Evolutionary conservation across 257 asterid genomes (phyloP), one percentile per base, ranked within the genome.

Genomic region (Anisodus acutangulus): DNA sequence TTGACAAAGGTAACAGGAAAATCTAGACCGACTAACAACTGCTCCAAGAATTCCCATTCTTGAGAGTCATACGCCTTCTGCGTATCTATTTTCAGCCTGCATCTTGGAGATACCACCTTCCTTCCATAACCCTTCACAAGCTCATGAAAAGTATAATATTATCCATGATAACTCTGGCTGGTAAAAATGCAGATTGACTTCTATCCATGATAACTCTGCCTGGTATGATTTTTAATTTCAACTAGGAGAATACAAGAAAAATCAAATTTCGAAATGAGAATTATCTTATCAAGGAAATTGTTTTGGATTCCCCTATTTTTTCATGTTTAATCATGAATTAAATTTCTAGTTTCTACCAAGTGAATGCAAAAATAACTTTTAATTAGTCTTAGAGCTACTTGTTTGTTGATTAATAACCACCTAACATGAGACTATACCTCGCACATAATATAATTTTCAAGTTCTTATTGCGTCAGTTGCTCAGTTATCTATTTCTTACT

Each of bases 371-470:
- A 45, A 43, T 55, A 71, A 71, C 79, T 45, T 71, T 43, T 9
- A n/a, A 47, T 72, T 72, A 19, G 59, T 47, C n/a, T 72, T 7
- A 58, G 0, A 47, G 60, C 58, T 19, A 74, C 80, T 49, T 74
- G 19, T 74, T 74, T 74, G 41, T 49, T 47, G 43, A 49, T 74
- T 74, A 11, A 74, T 19, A 74, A 74, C 31, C 80, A 6, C 19
- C 57, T 74, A 26, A 13, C 60, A 47, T 49, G 80, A 49, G 80
- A 49, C 60, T 74, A n/a, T 71, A 74, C 60, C 80, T 47, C 57
- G 9, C 41, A 74, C 60, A 10, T 74, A 37, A 47, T 19, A 49
- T 74, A 74, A 6, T 19, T 72, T 74, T 49, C 43, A 74, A 49
- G 80, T 19, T 74, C 11, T 49, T 74, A 74, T 51, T 74, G 60